Base-by-base conservation (phyloP, 75 land plant species). In the Isoetes taiwanensis region DNA sequence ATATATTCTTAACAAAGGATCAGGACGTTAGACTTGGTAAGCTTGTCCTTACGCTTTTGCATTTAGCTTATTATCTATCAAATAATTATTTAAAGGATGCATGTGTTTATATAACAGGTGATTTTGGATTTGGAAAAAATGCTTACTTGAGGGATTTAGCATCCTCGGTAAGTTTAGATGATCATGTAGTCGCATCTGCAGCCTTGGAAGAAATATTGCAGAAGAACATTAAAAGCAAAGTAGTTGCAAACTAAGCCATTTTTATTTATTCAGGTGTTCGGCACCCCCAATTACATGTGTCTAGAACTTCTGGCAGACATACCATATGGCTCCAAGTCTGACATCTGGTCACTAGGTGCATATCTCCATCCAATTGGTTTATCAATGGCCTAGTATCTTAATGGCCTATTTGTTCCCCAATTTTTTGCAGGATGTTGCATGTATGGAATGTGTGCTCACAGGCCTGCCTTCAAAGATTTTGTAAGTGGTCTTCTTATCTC, bases 261-360 rank as follows among this genome's bases (percentile, higher is more conserved):
- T n/a, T 37, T 37, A 19, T 5, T 5, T 3, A 17, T 61, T 21
- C 72, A 86, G 93, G 84, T 86, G 54, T 86, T 86, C 34, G 93
- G 93, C 41, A 86, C 93, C 52, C 93, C 93, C n/a, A n/a, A n/a
- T 46, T 86, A 86, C 43, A 86, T 86, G 93, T 86, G 93, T 38
- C 93, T 87, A 41, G 93, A 86, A 57, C 79, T 86, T 64, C 93
- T 86, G 64, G 93, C 93, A 60, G 93, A 86, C 69, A 86, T 86
- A 57, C 93, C 93, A n/a, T 86, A 86, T 78, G 93, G 93, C 30
- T 75, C 80, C 43, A 86, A 86, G 56, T 86, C 93, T 52, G 93
- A 86, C 54, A 83, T 86, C n/a, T 86, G 93, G 91, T 86, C 91
- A 24, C 41, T 86, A 72, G 91, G 91, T 86, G n/a, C n/a, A n/a